phyloP scores from a whole-genome alignment of 75 land plant species.

The Pseudotsuga menziesii region DNA sequence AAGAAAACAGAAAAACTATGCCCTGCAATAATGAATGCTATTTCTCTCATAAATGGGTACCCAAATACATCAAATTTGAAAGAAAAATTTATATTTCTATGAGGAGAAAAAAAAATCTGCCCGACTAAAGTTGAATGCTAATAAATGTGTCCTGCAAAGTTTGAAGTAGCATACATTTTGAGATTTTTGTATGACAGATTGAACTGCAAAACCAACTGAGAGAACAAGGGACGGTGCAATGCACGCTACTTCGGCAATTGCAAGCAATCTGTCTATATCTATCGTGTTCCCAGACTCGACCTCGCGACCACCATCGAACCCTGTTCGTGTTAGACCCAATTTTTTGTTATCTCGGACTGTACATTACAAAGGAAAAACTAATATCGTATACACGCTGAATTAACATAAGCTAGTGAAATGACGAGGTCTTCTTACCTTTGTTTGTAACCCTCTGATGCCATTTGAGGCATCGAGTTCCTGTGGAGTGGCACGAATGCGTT shows the following conservation, averaged over 20 bases:
- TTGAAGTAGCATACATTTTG: conserved; percentile 1
- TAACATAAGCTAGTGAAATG: too few relatives aligned
- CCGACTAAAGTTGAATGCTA: background rate
- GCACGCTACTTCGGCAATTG: conserved; percentile 25
- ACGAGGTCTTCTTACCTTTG: background rate
- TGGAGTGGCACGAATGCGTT: background rate
- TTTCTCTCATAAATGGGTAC: background rate
- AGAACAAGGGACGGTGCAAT: conserved; percentile 23
- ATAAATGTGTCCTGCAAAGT: background rate
- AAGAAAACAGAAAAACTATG: background rate
- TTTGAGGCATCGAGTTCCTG: conserved; percentile 2
- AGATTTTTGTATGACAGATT: conserved; percentile 2
- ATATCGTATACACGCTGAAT: too few relatives aligned
- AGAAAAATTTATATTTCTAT: too few relatives aligned
- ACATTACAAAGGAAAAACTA: too few relatives aligned
- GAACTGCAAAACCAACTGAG: conserved; percentile 24
- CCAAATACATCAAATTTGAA: background rate
- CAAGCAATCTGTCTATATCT: conserved; percentile 18
- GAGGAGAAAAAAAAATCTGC: background rate
- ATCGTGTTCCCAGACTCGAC: background rate
- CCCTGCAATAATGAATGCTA: background rate
- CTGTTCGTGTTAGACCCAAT: background rate
- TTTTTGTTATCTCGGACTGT: too few relatives aligned
- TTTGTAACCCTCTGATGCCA: conserved; percentile 1
- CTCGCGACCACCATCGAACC: conserved; percentile 3